Percentiles rank a stretch among this genome's conserved stretches.
Conservation (phyloP, 2,329 filamentous ascomycete species). For the Orbilia oligospora region DNA sequence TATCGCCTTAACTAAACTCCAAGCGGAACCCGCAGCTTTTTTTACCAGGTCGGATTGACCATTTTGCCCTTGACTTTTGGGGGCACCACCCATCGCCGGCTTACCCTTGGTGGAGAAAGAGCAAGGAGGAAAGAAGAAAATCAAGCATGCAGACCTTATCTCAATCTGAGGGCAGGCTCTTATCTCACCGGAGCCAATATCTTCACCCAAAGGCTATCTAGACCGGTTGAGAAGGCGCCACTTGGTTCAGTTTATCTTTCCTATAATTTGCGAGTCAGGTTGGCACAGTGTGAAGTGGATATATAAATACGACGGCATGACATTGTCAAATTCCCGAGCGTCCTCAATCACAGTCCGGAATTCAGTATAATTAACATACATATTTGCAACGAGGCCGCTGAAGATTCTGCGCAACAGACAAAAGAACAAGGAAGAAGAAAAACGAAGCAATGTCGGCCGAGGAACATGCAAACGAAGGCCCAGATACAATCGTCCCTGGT, state of each 20-base stretch:
- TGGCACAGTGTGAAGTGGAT: not conserved
- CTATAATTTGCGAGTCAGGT: not conserved
- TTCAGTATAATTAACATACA: not conserved
- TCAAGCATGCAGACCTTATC: conserved; percentile 41
- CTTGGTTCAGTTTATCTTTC: conserved; percentile 9
- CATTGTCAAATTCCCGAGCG: not conserved
- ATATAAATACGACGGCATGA: conserved; percentile 24
- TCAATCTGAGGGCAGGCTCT: conserved; percentile 32
- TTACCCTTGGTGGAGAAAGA: conserved; percentile 8
- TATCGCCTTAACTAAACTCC: conserved; percentile 45
- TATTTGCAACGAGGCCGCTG: not conserved
- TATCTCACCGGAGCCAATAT: conserved; percentile 56
- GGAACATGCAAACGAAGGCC: conserved; percentile 53
- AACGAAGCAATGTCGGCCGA: conserved; percentile 38
- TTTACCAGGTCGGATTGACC: conserved; percentile 1
- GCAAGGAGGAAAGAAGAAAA: not conserved
- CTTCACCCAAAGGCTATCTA: conserved; percentile 36
- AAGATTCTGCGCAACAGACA: not conserved
- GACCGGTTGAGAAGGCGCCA: conserved; percentile 41
- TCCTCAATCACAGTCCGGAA: not conserved
- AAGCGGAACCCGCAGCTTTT: conserved; percentile 14
- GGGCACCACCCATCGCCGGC: conserved; percentile 26
- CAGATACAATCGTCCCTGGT: conserved; percentile 57
- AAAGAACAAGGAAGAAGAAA: not conserved
- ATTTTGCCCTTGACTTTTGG: conserved; percentile 30